Percentiles rank a stretch among this genome's conserved stretches.
Conservation (phyloP, 371 early-diverging fungal species). For the Zychaea mexicana region DNA sequence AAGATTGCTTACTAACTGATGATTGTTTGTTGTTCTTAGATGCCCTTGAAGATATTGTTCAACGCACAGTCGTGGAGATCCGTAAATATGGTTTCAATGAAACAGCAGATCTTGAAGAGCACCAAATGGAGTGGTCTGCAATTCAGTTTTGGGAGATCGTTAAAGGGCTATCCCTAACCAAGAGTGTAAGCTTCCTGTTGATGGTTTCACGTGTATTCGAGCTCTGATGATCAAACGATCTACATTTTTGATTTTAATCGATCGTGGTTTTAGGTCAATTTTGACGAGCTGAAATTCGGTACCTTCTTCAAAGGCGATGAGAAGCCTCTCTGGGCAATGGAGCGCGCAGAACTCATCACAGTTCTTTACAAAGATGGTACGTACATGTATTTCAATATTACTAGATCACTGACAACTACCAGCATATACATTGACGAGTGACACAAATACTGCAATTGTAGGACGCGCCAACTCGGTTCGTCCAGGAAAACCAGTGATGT, state of each 20-base stretch:
- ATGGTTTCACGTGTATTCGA: neutral
- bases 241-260: neutral
- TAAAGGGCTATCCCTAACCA: slow-evolving; percentile 54
- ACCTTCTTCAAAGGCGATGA: slow-evolving; percentile 83
- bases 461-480: slow-evolving; percentile 78
- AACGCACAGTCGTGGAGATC: slow-evolving; percentile 78
- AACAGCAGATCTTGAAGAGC: slow-evolving; percentile 53
- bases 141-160: slow-evolving; percentile 82
- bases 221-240: neutral
- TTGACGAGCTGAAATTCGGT: slow-evolving; percentile 78
- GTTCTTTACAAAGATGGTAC: slow-evolving; percentile 74
- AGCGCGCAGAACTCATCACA: slow-evolving; percentile 82
- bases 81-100: slow-evolving; percentile 84
- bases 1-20: no score
- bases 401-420: no score
- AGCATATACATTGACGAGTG: no score
- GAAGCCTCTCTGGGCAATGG: slow-evolving; percentile 78
- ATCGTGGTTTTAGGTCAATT: slow-evolving; percentile 52
- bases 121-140: slow-evolving; percentile 60
- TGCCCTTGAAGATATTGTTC: slow-evolving; percentile 82
- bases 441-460: slow-evolving; percentile 13
- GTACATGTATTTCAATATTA: neutral
- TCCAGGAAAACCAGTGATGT: slow-evolving; percentile 84
- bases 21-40: slow-evolving; percentile 39
- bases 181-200: slow-evolving; percentile 54